Evolutionary conservation across 1,284 basidiomycete species (phyloP).

Genomic region (Ustilago trichophora): DNA sequence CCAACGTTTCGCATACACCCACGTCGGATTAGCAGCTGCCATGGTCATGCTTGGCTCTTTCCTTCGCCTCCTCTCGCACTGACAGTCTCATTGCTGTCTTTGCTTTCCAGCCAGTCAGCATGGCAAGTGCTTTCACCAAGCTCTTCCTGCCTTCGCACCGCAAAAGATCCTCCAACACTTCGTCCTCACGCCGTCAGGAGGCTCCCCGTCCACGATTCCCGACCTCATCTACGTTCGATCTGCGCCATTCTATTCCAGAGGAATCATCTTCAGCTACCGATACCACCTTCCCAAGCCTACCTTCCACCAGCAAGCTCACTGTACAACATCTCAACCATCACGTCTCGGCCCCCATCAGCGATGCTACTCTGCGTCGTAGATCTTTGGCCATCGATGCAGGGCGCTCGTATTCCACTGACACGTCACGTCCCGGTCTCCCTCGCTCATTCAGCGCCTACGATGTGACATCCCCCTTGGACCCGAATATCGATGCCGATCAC

Average conservation of each 20-base stretch:
- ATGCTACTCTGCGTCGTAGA: constrained; percentile 27
- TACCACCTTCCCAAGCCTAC: neutral
- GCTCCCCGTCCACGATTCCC: constrained; percentile 15
- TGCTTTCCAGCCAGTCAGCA: neutral
- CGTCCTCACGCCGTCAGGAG: constrained; percentile 24
- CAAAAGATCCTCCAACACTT: constrained; percentile 16
- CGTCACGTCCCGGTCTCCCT: constrained; percentile 4
- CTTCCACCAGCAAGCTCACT: constrained; percentile 16
- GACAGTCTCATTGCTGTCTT: constrained; percentile 2
- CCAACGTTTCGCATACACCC: too few relatives aligned
- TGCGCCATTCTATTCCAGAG: constrained; percentile 33
- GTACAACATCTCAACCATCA: constrained; percentile 28
- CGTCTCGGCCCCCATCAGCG: constrained; percentile 22
- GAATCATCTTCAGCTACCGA: constrained; percentile 20
- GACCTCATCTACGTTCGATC: constrained; percentile 31
- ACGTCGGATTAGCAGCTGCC: too few relatives aligned
- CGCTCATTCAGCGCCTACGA: constrained; percentile 25
- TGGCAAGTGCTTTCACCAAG: constrained; percentile 39
- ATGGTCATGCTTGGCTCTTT: neutral
- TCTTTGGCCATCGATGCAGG: constrained; percentile 26
- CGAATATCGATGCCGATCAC: neutral
- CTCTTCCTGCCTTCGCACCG: constrained; percentile 32
- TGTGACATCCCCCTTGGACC: constrained; percentile 1
- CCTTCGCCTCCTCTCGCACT: neutral
- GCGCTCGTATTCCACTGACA: neutral